Base-by-base conservation (phyloP, 108 stramenopile genomes). In the Mayamaea pseudoterrestris region DNA sequence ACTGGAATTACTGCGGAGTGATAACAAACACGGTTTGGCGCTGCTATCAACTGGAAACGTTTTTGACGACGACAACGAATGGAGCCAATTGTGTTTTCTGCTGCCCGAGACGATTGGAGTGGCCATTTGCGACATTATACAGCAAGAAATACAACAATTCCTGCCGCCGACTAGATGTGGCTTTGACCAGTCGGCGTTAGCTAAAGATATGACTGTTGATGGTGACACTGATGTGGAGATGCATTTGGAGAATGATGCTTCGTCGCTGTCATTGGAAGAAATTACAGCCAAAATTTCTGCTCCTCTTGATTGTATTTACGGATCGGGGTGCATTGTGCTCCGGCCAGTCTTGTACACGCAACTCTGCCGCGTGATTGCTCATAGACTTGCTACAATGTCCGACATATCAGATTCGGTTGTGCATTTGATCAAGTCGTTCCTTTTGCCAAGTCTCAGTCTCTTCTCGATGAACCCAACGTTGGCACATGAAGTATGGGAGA, bases 401-500 rank as follows among this genome's bases (percentile, higher is more conserved):
- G n/a, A n/a, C n/a, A 22, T 8, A 42, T 14, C 21, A 35, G 2
- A 11, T 35, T 41, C 39, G n/a, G 43, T 4, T 22, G 35, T n/a
- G n/a, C 46, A 55, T 4, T 63, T 80, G 27, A 51, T 80, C 7
- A 49, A 61, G 27, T 51, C 22, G 2, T 71, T 75, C 41, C 43
- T 93, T 32, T 66, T 86, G 5, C 79, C 80, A 0, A 65, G 79
- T 6, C 17, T 90, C 12, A 81, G 78, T 4, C 52, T 90, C 7
- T 83, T 82, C 53, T 57, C 66, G n/a, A 62, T 71, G 21, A 73
- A 79, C 50, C 75, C 85, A 28, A 37, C 66, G 21, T 35, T 86
- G 9, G 46, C 80, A 2, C 50, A 47, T 2, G 85, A 86, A 59
- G 27, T 93, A 6, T 94, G 89, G 87, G 54, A 60, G 11, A 60